phyloP scores from a whole-genome alignment of 2,329 filamentous ascomycete genomes.

The Phaeosphaeria sp. region DNA sequence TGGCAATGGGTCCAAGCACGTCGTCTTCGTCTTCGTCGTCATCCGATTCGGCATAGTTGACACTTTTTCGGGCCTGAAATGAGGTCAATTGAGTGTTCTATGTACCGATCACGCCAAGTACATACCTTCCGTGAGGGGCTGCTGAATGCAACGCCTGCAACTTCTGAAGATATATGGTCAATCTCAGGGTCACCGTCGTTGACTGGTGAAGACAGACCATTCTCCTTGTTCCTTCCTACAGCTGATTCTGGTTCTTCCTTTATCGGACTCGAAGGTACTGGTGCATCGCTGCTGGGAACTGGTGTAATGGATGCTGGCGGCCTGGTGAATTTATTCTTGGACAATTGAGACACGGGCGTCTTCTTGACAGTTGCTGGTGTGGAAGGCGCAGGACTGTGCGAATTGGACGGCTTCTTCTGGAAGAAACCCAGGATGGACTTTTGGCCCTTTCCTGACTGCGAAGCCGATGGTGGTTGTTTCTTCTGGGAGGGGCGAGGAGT shows the following conservation, averaged over 20 bases:
- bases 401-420: conserved; percentile 63
- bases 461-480: conserved; percentile 54
- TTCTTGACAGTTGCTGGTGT: conserved; percentile 32
- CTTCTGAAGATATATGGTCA: conserved; percentile 51
- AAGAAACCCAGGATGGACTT: conserved; percentile 83
- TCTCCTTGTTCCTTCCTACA: conserved; percentile 60
- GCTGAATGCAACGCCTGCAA: conserved; percentile 58
- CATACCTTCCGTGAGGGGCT: conserved; percentile 83
- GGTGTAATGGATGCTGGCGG: conserved; percentile 65
- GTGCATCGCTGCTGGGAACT: conserved; percentile 79
- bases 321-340: conserved; percentile 42
- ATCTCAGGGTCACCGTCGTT: conserved; percentile 51
- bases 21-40: conserved; percentile 72
- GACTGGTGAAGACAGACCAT: conserved; percentile 55
- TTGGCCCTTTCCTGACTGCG: conserved; percentile 66
- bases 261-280: conserved; percentile 72
- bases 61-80: conserved; percentile 64
- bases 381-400: conserved; percentile 51
- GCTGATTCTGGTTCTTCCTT: conserved; percentile 64
- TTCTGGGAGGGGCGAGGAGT: conserved; percentile 53
- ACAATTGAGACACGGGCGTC: conserved; percentile 31
- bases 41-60: conserved; percentile 87
- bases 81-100: neutral
- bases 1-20: conserved; percentile 66
- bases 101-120: neutral